Evolutionary conservation across 768 basidiomycete genomes (phyloP), one percentile per base, ranked within the genome.

Genomic region (Dacryopinax primogenitus): DNA sequence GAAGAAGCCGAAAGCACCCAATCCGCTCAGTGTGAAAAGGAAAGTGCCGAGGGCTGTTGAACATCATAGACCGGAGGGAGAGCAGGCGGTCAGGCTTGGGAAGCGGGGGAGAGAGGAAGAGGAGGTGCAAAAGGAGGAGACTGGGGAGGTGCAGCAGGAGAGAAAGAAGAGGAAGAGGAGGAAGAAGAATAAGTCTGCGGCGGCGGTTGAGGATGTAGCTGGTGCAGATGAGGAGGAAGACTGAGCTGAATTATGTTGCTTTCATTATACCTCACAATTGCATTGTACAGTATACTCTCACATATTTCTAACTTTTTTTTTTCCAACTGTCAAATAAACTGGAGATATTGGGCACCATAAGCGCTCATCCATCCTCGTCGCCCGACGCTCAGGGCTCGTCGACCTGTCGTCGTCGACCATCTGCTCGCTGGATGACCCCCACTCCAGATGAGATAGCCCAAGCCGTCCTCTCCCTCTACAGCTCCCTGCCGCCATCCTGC

Each of bases 1-100:
- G 69, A 89, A 83, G 70, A 86, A 84, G 0, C 86, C 87, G 0
- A 94, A 91, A 72, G 90, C 83, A 0, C 92, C 94, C 1, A 98
- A 97, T 76, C 92, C 95, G 7, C 81, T 97, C 1, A 93, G 91
- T 66, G 78, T 94, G 47, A 93, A 92, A 80, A 96, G 92, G 80
- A 94, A 90, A 75, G 84, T 83, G 70, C 61, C 69, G 3, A 70
- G 72, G 26, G 33, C 66, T 16, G 37, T 66, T 62, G 32, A 34
- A 7, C 28, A 63, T 18, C 44, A 13, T n/a, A 21, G 0, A 39
- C 18, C 15, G 16, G 1, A 32, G 47, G 30, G 23, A 58, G 61
- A 41, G 26, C 37, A 36, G 58, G 58, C 0, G 64, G 65, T 28
- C 47, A 41, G 30, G 39, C 62, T 62, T 37, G 63, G 2, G 65